Evolutionary conservation across 331 rosid species (phyloP), one percentile per base, ranked within the genome.

Genomic region (Prunus yedoensis): DNA sequence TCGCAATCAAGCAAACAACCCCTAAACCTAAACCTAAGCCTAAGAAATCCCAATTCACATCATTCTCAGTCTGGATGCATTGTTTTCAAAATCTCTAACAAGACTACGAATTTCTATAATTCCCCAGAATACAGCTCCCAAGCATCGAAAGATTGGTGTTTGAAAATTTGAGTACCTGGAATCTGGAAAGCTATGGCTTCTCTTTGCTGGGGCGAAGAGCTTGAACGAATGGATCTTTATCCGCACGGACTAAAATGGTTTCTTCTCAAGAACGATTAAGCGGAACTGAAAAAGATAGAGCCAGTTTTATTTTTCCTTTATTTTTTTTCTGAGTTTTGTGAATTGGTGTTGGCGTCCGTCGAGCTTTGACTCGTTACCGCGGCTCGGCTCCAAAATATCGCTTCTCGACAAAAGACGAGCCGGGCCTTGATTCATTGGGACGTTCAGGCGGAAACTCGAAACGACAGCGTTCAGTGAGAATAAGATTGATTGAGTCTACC

Each of bases 301-400:
- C 25, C 51, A 30, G 18, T 70, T 57, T 23, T 25, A 16, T 6
- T 25, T 28, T 21, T 59, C 10, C 38, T 32, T 32, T 32, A 4
- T 21, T 28, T 13, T 16, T 10, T 11, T 21, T 41, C 15, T 49
- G 57, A 23, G 35, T 32, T 45, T 71, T 23, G 66, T 58, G 75
- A 17, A 75, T 78, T 75, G 16, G 52, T 16, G 76, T 79, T 83
- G 83, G 86, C 83, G 83, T 83, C 81, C 86, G 79, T 70, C 13
- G 17, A 17, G 63, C 8, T n/a, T 79, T 74, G 72, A 54, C 51
- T 46, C 32, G 1, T 27, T 21, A 3, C 12, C 11, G 20, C 51
- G 52, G 76, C 77, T 79, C 73, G 76, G 81, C 66, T 71, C 60
- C 45, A 14, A 52, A 66, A 51, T 62, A 49, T 54, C 62, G 56